A percentile compares a stretch with the other conserved stretches of the same genome.
Evolutionary conservation across 805 yeast species (phyloP).

Genomic region (Naumovozyma dairenensis): DNA sequence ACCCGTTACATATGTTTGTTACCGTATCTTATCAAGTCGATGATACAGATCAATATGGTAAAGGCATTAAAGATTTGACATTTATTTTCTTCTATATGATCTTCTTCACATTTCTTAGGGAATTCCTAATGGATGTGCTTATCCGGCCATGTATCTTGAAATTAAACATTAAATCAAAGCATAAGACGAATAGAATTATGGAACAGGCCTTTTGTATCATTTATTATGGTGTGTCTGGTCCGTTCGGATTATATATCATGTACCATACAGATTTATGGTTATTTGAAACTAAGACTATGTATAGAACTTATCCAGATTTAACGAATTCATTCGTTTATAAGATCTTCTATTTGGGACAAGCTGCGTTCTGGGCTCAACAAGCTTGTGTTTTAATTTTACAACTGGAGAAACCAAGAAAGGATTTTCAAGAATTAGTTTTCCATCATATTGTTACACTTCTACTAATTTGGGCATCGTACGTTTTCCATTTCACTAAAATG

Average conservation of each 20-base stretch:
- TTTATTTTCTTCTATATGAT: conserved; percentile 76
- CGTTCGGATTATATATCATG: conserved; percentile 87
- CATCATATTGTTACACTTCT: conserved; percentile 91
- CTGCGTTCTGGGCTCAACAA: conserved; percentile 97
- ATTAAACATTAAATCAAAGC: conserved; percentile 29
- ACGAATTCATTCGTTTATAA: conserved; percentile 63
- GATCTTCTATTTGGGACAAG: conserved; percentile 79
- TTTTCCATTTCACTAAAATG: conserved; percentile 94
- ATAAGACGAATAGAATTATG: conserved; percentile 70
- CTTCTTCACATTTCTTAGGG: conserved; percentile 83
- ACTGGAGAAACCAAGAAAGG: conserved; percentile 92
- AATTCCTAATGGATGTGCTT: conserved; percentile 76
- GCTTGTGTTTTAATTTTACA: conserved; percentile 72
- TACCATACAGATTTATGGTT: conserved; percentile 75
- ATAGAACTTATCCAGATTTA: conserved; percentile 72
- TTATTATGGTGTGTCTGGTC: conserved; percentile 74
- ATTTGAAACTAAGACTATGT: conserved; percentile 77
- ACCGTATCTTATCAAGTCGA: conserved; percentile 54
- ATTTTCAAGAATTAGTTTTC: conserved; percentile 78
- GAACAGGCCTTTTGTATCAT: conserved; percentile 84
- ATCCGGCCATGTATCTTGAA: conserved; percentile 66
- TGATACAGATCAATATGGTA: conserved; percentile 62
- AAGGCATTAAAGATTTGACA: conserved; percentile 73
- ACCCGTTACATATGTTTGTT: conserved; percentile 55
- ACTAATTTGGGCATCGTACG: conserved; percentile 75